Evolutionary conservation across 805 yeast genomes (phyloP).

Genomic region (Groenewaldozyma salmanticensis): DNA sequence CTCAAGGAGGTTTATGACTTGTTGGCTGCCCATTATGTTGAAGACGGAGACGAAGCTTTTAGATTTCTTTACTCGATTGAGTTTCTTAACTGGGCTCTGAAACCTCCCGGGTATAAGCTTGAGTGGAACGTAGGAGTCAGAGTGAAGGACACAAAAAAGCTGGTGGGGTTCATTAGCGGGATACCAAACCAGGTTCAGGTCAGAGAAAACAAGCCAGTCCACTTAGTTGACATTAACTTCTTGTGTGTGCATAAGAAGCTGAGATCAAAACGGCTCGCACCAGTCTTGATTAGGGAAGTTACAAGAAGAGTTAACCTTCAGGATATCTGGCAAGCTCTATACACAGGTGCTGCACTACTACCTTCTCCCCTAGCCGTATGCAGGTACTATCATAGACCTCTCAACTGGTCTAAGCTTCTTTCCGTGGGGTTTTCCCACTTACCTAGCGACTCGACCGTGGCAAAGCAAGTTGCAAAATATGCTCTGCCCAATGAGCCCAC

Average conservation of each 20-base stretch:
- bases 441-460: slow-evolving; percentile 59
- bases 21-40: slow-evolving; percentile 85
- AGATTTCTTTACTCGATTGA: slow-evolving; percentile 79
- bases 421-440: slow-evolving; percentile 85
- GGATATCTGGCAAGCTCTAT: slow-evolving; percentile 91
- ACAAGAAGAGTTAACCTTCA: slow-evolving; percentile 82
- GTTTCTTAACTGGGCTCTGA: slow-evolving; percentile 86
- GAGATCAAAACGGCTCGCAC: slow-evolving; percentile 88
- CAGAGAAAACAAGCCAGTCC: slow-evolving; percentile 38
- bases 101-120: slow-evolving; percentile 82
- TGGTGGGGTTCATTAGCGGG: slow-evolving; percentile 89
- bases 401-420: slow-evolving; percentile 81
- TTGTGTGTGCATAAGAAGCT: slow-evolving; percentile 89
- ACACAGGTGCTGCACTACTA: slow-evolving; percentile 83
- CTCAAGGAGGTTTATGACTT: slow-evolving; percentile 71
- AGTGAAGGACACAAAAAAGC: slow-evolving; percentile 61
- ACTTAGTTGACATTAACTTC: slow-evolving; percentile 77
- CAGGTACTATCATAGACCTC: slow-evolving; percentile 86
- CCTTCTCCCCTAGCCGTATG: slow-evolving; percentile 90
- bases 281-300: slow-evolving; percentile 85
- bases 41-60: slow-evolving; percentile 85
- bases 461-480: slow-evolving; percentile 54
- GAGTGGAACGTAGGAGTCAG: slow-evolving; percentile 95
- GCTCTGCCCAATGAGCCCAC: slow-evolving; percentile 44
- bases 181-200: slow-evolving; percentile 67